These are phyloP conservation scores for Debaryomyces prosopidis DNA, from an alignment of 805 yeast species.

Conservation along the genomic window DNA sequence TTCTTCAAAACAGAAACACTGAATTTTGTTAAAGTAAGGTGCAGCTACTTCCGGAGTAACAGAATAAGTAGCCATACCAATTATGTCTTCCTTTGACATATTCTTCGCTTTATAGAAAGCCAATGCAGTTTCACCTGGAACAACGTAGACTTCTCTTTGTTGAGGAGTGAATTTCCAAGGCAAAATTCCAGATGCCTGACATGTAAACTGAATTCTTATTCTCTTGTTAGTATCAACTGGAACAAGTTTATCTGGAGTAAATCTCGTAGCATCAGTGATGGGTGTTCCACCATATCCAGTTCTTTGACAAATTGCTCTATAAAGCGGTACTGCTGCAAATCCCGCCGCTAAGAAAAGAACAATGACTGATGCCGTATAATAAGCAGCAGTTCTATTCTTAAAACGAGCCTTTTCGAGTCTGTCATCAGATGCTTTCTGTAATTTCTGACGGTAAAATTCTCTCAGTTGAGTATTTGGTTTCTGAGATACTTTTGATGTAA, in stretches of 20 bases:
- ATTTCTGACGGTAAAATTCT: constrained; percentile 2
- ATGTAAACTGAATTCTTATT: constrained; percentile 82
- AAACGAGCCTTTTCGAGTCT: constrained; percentile 28
- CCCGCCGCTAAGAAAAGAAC: constrained; percentile 73
- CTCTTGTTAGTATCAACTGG: constrained; percentile 86
- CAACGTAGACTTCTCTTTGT: constrained; percentile 86
- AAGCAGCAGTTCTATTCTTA: constrained; percentile 56
- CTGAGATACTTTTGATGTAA: not conserved
- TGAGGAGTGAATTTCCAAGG: constrained; percentile 97
- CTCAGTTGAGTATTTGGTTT: not conserved
- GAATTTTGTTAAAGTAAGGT: constrained; percentile 94
- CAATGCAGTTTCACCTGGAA: constrained; percentile 97
- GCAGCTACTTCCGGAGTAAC: constrained; percentile 97
- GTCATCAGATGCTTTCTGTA: constrained; percentile 14
- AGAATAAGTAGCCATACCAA: constrained; percentile 98
- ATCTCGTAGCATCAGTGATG: constrained; percentile 75
- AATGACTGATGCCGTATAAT: constrained; percentile 68
- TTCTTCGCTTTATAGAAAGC: constrained; percentile 95
- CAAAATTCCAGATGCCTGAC: constrained; percentile 84
- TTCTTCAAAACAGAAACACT: constrained; percentile 97
- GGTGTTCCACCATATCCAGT: constrained; percentile 98
- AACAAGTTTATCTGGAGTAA: constrained; percentile 82
- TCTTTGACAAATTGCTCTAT: constrained; percentile 86
- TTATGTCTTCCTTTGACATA: constrained; percentile 79
- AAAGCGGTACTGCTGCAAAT: constrained; percentile 90